These are phyloP conservation scores for Crithidia brevicula DNA, from an alignment of 208 protist genomes.

Conservation along the genomic window DNA sequence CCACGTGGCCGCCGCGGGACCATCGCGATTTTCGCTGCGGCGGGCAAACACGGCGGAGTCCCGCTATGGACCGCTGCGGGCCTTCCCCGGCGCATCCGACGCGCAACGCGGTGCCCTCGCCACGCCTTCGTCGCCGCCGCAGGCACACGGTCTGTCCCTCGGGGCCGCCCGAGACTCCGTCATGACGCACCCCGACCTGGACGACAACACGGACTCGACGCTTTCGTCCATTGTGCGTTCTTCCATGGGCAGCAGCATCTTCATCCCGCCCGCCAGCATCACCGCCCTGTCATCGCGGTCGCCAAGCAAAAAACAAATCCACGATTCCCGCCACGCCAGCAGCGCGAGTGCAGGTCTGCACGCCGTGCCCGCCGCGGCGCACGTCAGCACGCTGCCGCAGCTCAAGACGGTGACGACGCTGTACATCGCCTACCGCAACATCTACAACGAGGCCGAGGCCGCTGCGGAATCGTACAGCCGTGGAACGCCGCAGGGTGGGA, in stretches of 20 bases:
- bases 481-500: conserved; percentile 7
- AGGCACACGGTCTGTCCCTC: not conserved
- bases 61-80: not conserved
- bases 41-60: not conserved
- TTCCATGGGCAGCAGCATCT: conserved; percentile 26
- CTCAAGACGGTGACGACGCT: conserved; percentile 73
- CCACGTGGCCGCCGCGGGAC: not conserved
- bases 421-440: conserved; percentile 70
- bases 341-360: conserved; percentile 1
- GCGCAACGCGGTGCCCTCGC: no score
- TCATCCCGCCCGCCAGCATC: conserved; percentile 22
- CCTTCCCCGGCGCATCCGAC: not conserved
- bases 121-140: not conserved
- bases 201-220: conserved; percentile 15
- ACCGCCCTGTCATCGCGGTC: conserved; percentile 14
- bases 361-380: not conserved
- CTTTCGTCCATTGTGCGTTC: conserved; percentile 52
- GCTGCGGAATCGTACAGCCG: not conserved
- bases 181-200: not conserved
- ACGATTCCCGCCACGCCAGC: conserved; percentile 1
- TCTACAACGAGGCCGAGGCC: conserved; percentile 21
- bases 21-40: no score
- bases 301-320: conserved; percentile 13
- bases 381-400: conserved; percentile 39
- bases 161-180: not conserved